Evolutionary conservation across 192 early-diverging fungal genomes (phyloP).

Genomic region (Hyaloraphidium curvatum): DNA sequence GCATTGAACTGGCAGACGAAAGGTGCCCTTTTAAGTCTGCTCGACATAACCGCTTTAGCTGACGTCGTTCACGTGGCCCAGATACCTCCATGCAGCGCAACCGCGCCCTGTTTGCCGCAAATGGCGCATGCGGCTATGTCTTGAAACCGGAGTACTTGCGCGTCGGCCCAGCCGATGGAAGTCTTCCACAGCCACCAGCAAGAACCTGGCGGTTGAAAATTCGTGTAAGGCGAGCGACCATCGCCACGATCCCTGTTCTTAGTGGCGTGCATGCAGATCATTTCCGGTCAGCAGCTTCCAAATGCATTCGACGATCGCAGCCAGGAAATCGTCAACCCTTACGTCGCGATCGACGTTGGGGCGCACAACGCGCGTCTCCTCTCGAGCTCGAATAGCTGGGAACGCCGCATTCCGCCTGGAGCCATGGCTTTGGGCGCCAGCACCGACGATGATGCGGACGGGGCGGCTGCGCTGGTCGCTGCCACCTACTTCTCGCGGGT

Average conservation of each 20-base stretch:
- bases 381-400: too few species aligned
- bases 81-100: conserved; percentile 66
- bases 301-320: conserved; percentile 30
- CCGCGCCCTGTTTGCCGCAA: conserved; percentile 54
- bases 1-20: too few species aligned
- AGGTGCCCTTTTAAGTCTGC: too few species aligned
- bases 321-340: conserved; percentile 32
- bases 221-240: too few species aligned
- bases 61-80: too few species aligned
- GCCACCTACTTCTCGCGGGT: neutral
- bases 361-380: conserved; percentile 23
- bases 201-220: conserved; percentile 13
- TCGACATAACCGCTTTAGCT: too few species aligned
- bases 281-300: conserved; percentile 48
- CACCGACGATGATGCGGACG: neutral
- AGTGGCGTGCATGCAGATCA: conserved; percentile 18
- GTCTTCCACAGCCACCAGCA: conserved; percentile 11
- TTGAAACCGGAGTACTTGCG: conserved; percentile 40
- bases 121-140: conserved; percentile 57
- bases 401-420: too few species aligned
- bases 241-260: neutral
- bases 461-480: neutral
- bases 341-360: conserved; percentile 35
- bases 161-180: conserved; percentile 8
- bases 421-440: neutral